Evolutionary conservation across 169 alveolate species (phyloP), one percentile per base, ranked within the genome.

Genomic region (Plasmodium berghei): DNA sequence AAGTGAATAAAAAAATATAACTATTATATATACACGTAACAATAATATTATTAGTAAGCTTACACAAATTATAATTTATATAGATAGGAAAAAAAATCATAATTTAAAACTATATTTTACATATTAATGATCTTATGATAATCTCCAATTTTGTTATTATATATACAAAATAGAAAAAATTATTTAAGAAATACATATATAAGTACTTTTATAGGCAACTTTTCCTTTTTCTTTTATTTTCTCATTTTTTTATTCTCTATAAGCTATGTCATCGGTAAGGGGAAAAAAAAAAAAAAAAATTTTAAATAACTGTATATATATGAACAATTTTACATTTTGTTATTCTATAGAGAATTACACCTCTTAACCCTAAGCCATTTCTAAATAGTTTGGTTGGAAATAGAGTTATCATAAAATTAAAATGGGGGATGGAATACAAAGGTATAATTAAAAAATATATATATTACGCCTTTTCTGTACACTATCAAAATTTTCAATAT

Each of bases 391-490:
- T 97, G 61, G 93, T 97, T 16, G 97, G 97, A 26, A 96, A 96
- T 86, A 92, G 87, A 58, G 98, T 96, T 12, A 93, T 96, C 72
- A 98, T 97, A 59, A 95, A 96, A 91, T 94, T 97, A 40, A 97
- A 97, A 94, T 97, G 99, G 99, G 99, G 99, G 10, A 97, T 97
- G 97, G 98, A 96, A 70, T 97, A 97, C 89, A 97, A 96, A 87
- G 99, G 99, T 73, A 69, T n/a, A 14, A 52, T 52, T n/a, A 52
- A n/a, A 14, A n/a, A 52, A 14, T 2, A 4, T 34, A 4, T 9
- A 14, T 14, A 52, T 12, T 52, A 2, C 18, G 18, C 59, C 18
- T 1, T 52, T 52, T 12, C 5, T n/a, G 80, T 85, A 12, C 8
- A 34, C 5, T 5, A 34, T 34, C 42, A 4, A 4, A 34, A 34